phyloP scores from a whole-genome alignment of 1,284 basidiomycete species.

The Irpex rosettiformis region DNA sequence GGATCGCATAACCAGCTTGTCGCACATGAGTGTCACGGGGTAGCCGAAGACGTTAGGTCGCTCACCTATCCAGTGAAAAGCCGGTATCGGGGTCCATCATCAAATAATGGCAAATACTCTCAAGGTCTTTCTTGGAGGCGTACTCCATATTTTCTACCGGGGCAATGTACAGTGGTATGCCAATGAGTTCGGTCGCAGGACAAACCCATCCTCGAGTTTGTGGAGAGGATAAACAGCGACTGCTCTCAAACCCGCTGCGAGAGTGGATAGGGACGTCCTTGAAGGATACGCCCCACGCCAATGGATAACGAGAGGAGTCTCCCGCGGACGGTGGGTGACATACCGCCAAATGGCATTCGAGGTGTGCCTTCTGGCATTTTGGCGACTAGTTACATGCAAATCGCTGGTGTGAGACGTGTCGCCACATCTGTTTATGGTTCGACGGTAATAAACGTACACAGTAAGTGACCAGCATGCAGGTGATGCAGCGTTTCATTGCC shows the following conservation, averaged over 20 bases:
- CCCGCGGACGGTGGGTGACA: not conserved
- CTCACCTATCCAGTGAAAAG: slow-evolving; percentile 7
- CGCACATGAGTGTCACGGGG: not conserved
- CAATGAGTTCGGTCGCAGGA: slow-evolving; percentile 9
- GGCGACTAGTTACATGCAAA: slow-evolving; percentile 1
- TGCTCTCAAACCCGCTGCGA: not conserved
- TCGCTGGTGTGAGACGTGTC: not conserved
- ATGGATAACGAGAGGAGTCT: not conserved
- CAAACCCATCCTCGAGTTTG: slow-evolving; percentile 9
- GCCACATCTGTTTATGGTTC: not conserved
- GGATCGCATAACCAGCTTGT: slow-evolving; percentile 7
- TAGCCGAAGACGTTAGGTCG: not conserved
- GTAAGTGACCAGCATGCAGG: slow-evolving; percentile 8
- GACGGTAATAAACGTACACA: not conserved
- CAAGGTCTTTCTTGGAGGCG: slow-evolving; percentile 3
- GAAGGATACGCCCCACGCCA: slow-evolving; percentile 7
- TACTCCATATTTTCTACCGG: slow-evolving; percentile 4
- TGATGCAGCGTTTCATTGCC: slow-evolving; percentile 5
- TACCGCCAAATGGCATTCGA: slow-evolving; percentile 5
- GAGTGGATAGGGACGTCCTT: slow-evolving; percentile 5
- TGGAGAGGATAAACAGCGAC: slow-evolving; percentile 3
- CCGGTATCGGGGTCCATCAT: slow-evolving; percentile 11
- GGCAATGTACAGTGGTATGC: slow-evolving; percentile 8
- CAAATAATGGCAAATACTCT: slow-evolving; percentile 9
- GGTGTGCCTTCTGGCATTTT: slow-evolving; percentile 5